Conservation (phyloP, 2,329 filamentous ascomycete genomes). For the Clarireedia monteithiana region DNA sequence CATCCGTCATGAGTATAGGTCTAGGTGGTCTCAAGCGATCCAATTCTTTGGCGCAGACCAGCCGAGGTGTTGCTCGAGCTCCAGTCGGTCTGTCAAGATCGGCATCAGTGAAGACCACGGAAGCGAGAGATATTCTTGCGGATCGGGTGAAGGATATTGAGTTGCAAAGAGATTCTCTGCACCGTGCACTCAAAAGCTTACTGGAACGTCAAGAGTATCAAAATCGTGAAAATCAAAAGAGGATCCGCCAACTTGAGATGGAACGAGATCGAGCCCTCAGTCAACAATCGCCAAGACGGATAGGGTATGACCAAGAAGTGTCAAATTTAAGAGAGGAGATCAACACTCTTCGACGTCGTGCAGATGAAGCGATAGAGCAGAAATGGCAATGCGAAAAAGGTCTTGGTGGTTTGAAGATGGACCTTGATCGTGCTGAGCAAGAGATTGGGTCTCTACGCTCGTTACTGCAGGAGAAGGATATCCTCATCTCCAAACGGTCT, state of each 20-base stretch:
- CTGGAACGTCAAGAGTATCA: conserved; percentile 81
- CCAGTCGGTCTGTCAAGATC: conserved; percentile 48
- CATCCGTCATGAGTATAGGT: conserved; percentile 6
- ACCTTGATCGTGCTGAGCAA: conserved; percentile 88
- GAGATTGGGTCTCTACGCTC: conserved; percentile 79
- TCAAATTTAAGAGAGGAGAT: conserved; percentile 75
- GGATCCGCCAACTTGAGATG: conserved; percentile 64
- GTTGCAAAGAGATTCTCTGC: conserved; percentile 85
- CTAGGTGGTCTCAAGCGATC: conserved; percentile 48
- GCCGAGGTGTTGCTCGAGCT: conserved; percentile 19
- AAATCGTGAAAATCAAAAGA: conserved; percentile 75
- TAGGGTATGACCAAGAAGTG: conserved; percentile 80
- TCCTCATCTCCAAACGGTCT: conserved; percentile 55
- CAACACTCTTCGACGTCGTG: conserved; percentile 71
- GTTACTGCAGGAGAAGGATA: conserved; percentile 76
- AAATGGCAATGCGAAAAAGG: conserved; percentile 97
- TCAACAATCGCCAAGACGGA: conserved; percentile 58
- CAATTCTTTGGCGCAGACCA: conserved; percentile 50
- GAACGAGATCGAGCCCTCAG: conserved; percentile 68
- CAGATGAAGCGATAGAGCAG: conserved; percentile 88
- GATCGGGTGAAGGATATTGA: conserved; percentile 89
- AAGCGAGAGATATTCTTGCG: conserved; percentile 56
- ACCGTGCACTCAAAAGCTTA: conserved; percentile 76
- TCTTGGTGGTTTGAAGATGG: conserved; percentile 83
- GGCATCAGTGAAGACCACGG: conserved; percentile 38